Percentiles rank a stretch among this genome's conserved stretches.
Evolutionary conservation across 2,329 filamentous ascomycete genomes (phyloP).

Genomic region (Aureobasidium sp.): DNA sequence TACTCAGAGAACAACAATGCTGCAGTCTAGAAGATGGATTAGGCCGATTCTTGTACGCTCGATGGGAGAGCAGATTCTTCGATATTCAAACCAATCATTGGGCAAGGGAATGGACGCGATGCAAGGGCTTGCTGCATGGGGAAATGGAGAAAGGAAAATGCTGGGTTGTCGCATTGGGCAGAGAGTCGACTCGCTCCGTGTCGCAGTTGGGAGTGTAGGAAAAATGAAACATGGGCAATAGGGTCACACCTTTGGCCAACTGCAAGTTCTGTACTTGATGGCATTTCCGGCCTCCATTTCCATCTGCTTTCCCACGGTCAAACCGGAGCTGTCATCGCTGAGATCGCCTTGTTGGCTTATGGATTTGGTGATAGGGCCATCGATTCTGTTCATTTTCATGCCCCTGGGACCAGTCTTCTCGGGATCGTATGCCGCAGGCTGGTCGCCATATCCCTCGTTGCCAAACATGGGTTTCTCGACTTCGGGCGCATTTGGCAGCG

Average conservation of each 20-base stretch:
- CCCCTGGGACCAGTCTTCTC: conserved; percentile 28
- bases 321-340: conserved; percentile 29
- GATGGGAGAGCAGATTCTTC: background rate
- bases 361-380: conserved; percentile 30
- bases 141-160: background rate
- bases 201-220: background rate
- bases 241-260: conserved; percentile 69
- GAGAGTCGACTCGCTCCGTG: conserved; percentile 2
- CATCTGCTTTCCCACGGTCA: conserved; percentile 59
- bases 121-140: background rate
- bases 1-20: conserved; percentile 90
- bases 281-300: conserved; percentile 68
- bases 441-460: conserved; percentile 23
- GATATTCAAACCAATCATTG: background rate
- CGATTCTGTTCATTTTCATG: conserved; percentile 37
- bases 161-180: conserved; percentile 1
- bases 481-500: conserved; percentile 16
- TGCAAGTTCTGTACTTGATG: conserved; percentile 89
- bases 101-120: background rate
- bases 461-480: conserved; percentile 18
- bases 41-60: conserved; percentile 4
- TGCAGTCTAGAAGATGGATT: conserved; percentile 55
- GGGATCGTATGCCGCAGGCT: conserved; percentile 21
- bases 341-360: conserved; percentile 22
- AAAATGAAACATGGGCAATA: conserved; percentile 6